Base-by-base conservation (phyloP, 805 yeast species). In the Candida broadrunensis region DNA sequence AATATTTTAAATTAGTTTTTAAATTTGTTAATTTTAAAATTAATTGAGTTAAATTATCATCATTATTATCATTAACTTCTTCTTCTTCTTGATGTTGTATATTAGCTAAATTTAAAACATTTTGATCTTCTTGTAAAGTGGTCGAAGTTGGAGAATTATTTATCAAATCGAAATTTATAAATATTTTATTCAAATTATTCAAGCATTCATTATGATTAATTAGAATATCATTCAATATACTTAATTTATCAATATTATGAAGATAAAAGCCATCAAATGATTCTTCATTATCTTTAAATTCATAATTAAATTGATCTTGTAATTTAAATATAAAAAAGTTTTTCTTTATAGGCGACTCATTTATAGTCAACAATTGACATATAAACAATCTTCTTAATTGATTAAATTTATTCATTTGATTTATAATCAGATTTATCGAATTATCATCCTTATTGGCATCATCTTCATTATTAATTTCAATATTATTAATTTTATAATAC, bases 401-500 rank as follows among this genome's bases (percentile, higher is more conserved):
- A 44, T 68, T 67, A 49, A 70, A 70, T 32, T 54, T 46, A 24
- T 44, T 47, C 2, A 56, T 45, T 33, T 45, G 35, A 12, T 35
- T 36, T 11, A 44, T 43, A 13, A 39, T 35, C 12, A 19, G 9
- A 35, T 31, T 27, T 17, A 33, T 21, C 7, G 41, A 25, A 34
- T 33, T 15, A 37, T 48, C 36, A 38, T 38, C 34, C 9, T 47
- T 43, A 33, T 31, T 33, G 12, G 17, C 14, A 4, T 43, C 36
- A 18, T 44, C 44, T 34, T 36, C 38, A 18, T 20, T 34, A 7
- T 54, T 49, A 13, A 67, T 31, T 33, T 60, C 56, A 12, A 70
- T 55, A 31, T 61, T 57, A 43, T 70, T 67, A n/a, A 69, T 59
- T 17, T 50, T 49, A 41, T 72, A 67, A 42, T 67, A 70, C 45